phyloP scores from a whole-genome alignment of 768 basidiomycete genomes.

The Xerocomellus intermedius region DNA sequence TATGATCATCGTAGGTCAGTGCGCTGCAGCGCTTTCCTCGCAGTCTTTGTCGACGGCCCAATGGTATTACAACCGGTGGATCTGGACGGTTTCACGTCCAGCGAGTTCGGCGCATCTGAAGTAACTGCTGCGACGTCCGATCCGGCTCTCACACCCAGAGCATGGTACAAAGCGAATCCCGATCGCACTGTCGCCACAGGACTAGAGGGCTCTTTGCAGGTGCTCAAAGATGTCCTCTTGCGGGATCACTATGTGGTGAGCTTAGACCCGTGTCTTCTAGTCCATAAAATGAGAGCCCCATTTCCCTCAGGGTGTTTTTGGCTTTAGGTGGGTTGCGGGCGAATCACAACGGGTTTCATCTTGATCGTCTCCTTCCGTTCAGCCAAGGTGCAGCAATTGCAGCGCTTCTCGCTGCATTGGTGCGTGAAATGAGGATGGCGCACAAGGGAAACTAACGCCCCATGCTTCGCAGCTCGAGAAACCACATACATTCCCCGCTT shows the following conservation, averaged over 20 bases:
- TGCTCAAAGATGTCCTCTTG: conserved; percentile 56
- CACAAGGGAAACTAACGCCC: background rate
- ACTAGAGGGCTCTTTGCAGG: conserved; percentile 53
- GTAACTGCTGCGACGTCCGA: conserved; percentile 37
- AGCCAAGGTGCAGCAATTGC: conserved; percentile 83
- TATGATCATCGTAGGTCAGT: background rate
- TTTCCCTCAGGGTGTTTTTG: conserved; percentile 63
- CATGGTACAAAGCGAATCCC: conserved; percentile 66
- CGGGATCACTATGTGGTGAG: conserved; percentile 66
- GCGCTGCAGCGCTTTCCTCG: background rate
- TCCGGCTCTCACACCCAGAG: conserved; percentile 56
- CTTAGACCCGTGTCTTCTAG: background rate
- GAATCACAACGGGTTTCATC: background rate
- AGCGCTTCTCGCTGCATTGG: conserved; percentile 65
- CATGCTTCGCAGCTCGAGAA: conserved; percentile 47
- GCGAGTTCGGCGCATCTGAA: conserved; percentile 41
- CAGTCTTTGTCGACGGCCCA: conserved; percentile 77
- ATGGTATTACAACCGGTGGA: conserved; percentile 67
- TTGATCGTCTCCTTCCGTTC: conserved; percentile 6
- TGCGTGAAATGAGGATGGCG: conserved; percentile 34
- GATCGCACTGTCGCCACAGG: conserved; percentile 53
- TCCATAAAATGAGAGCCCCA: background rate
- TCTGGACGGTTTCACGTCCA: conserved; percentile 34
- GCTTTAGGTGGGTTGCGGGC: conserved; percentile 57
- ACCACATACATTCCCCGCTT: conserved; percentile 52